A percentile compares a stretch with the other conserved stretches of the same genome.
These are phyloP conservation scores for Neocallimastix lanati DNA, from an alignment of 192 early-diverging fungal genomes.

Conservation along the genomic window DNA sequence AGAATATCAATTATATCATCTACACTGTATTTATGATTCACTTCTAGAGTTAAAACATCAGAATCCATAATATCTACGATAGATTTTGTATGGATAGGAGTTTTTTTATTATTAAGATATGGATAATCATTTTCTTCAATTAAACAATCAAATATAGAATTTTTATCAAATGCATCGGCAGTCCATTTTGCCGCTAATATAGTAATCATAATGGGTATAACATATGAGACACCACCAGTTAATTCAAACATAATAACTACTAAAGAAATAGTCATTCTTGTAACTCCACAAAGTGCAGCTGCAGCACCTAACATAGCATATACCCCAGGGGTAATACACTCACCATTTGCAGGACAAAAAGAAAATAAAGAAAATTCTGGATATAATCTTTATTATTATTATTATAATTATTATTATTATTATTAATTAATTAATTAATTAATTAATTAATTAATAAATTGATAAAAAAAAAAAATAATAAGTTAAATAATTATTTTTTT, in stretches of 20 bases:
- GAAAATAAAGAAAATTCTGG: neutral
- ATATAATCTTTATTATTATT: neutral
- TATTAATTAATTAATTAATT: too few species aligned
- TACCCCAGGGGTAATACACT: neutral
- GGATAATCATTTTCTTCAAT: neutral
- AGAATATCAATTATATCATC: neutral
- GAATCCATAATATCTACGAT: constrained; percentile 43
- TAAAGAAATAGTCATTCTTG: neutral
- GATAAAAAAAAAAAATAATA: too few species aligned
- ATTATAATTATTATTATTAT: neutral
- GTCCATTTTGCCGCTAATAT: neutral
- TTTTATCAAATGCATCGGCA: neutral
- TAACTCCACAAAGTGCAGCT: neutral
- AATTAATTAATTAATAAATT: too few species aligned
- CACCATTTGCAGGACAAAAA: neutral
- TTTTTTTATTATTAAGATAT: constrained; percentile 37
- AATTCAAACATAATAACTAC: neutral
- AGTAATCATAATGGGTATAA: neutral
- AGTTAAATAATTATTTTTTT: too few species aligned
- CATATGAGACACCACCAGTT: neutral
- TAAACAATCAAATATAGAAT: neutral
- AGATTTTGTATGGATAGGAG: constrained; percentile 42
- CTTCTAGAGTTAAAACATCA: constrained; percentile 28
- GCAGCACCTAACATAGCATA: neutral
- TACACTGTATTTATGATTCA: neutral